Evolutionary conservation across 1,284 basidiomycete species (phyloP), one percentile per base, ranked within the genome.

Genomic region (Papiliotrema laurentii): DNA sequence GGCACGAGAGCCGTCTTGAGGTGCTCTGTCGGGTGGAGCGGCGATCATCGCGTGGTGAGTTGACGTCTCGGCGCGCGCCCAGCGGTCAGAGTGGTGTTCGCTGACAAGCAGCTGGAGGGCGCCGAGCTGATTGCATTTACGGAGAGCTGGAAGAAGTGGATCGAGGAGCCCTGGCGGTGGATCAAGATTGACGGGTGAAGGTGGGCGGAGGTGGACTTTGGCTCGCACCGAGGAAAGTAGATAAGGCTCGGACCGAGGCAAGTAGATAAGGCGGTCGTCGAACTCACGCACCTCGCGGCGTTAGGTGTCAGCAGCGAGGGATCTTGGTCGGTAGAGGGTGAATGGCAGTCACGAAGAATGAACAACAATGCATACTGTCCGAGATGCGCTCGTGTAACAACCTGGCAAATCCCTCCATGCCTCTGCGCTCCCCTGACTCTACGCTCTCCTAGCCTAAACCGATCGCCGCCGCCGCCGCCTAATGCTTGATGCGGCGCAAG

Each of bases 111-210:
- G 57, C 59, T 72, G 7, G 91, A 96, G 69, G 92, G 92, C 5
- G 91, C 90, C 0, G 92, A 96, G 75, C 71, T 96, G 53, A 90
- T 90, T 39, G 85, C 85, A 48, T 89, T 96, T 69, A 87, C 92
- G 43, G 89, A 93, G 74, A 79, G 80, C 38, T 96, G 92, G 90
- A 85, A 91, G 60, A 76, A 74, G 19, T 89, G 84, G 75, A 84
- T 93, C 26, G 90, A 94, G 75, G 73, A 78, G 21, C 92, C 92
- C 1, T 82, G 81, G 70, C 76, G 85, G 62, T 72, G 70, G 70
- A 24, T 69, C 38, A 44, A 56, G 38, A 50, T 63, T 9, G 54
- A 58, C 30, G 44, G 49, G 21, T 47, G 34, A 41, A 43, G n/a
- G 21, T 43, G 11, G 25, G 39, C 7, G 39, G 11, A 41, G 7